Conservation (phyloP, 108 stramenopile species). For the Phaeodactylum tricornutum region DNA sequence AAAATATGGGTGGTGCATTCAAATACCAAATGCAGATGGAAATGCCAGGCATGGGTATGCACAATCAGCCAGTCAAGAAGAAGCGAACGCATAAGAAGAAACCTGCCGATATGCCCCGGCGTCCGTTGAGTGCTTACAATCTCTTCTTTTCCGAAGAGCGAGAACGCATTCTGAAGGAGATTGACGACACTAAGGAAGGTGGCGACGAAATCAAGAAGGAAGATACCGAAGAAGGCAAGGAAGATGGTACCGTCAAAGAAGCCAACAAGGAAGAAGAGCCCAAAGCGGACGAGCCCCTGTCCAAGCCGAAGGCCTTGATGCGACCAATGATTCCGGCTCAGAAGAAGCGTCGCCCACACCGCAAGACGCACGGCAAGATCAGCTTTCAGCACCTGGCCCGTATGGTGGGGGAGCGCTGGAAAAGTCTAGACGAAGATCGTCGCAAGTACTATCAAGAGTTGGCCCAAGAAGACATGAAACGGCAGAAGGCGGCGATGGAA, state of each 20-base stretch:
- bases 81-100: constrained; percentile 34
- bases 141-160: constrained; percentile 56
- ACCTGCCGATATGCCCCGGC: constrained; percentile 43
- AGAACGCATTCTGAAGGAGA: constrained; percentile 43
- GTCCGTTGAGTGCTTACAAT: constrained; percentile 51
- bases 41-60: not conserved
- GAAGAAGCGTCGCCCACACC: constrained; percentile 39
- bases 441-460: constrained; percentile 37
- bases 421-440: constrained; percentile 28
- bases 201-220: constrained; percentile 7
- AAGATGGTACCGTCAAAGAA: constrained; percentile 3
- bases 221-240: constrained; percentile 7
- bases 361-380: constrained; percentile 59
- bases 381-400: constrained; percentile 36
- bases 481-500: constrained; percentile 48
- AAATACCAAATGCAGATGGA: not conserved
- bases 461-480: constrained; percentile 36
- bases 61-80: constrained; percentile 17
- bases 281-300: not conserved
- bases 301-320: constrained; percentile 25
- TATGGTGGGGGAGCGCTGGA: constrained; percentile 47
- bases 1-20: not conserved
- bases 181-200: constrained; percentile 17
- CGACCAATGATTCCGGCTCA: constrained; percentile 30
- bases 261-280: not conserved